Percentiles rank a stretch among this genome's conserved stretches.
These are phyloP conservation scores for Kurtzmaniella quercitrusa DNA, from an alignment of 1,139 yeast genomes.

Conservation along the genomic window DNA sequence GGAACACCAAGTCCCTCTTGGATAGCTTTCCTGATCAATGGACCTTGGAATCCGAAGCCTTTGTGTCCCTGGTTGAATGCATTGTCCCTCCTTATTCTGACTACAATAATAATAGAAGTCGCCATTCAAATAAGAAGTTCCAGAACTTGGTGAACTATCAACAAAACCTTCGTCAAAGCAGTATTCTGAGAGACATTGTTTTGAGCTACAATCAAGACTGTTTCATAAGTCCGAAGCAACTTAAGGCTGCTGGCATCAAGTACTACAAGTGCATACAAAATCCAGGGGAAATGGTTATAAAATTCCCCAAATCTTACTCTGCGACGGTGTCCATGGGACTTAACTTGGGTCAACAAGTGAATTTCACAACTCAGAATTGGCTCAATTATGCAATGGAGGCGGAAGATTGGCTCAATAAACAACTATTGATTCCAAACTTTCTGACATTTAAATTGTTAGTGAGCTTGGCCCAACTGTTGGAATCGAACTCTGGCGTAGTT, in stretches of 20 bases:
- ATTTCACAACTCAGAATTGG: slow-evolving; percentile 61
- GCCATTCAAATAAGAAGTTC: slow-evolving; percentile 21
- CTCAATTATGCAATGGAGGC: slow-evolving; percentile 44
- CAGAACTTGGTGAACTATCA: slow-evolving; percentile 20
- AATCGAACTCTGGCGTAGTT: slow-evolving; percentile 18
- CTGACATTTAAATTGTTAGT: slow-evolving; percentile 45
- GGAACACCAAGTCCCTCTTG: slow-evolving; percentile 18
- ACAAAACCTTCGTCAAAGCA: slow-evolving; percentile 3
- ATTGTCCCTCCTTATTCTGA: slow-evolving; percentile 23
- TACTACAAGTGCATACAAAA: slow-evolving; percentile 46
- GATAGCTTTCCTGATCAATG: slow-evolving; percentile 12
- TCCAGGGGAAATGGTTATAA: slow-evolving; percentile 58
- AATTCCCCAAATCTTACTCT: slow-evolving; percentile 52
- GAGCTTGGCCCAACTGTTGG: slow-evolving; percentile 41
- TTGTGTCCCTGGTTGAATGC: slow-evolving; percentile 27
- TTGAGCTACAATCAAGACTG: slow-evolving; percentile 32
- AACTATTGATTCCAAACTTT: slow-evolving; percentile 45
- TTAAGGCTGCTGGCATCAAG: slow-evolving; percentile 45
- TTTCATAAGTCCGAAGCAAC: slow-evolving; percentile 44
- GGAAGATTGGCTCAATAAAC: slow-evolving; percentile 50
- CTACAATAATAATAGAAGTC: slow-evolving; percentile 19
- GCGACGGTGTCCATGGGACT: slow-evolving; percentile 51
- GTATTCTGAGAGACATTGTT: slow-evolving; percentile 5
- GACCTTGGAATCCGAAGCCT: slow-evolving; percentile 21
- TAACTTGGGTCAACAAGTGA: slow-evolving; percentile 50